These are phyloP conservation scores for Plantago major DNA, from an alignment of 257 asterid genomes.

Conservation along the genomic window DNA sequence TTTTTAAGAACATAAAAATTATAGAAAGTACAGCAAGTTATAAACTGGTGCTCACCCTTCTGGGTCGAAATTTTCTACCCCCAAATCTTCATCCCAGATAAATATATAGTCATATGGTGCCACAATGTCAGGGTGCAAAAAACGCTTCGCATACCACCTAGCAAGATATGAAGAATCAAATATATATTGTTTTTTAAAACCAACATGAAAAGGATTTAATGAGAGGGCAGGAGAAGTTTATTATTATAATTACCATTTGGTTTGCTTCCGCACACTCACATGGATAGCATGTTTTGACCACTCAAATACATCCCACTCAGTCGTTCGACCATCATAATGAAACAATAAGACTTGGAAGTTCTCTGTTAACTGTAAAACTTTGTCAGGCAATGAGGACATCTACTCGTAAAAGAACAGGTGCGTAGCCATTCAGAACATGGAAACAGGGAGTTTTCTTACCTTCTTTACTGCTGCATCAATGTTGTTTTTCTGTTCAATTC, in stretches of 20 bases:
- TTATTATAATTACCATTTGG: conserved; percentile 57
- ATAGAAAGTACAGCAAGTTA: background rate
- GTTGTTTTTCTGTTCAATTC: conserved; percentile 65
- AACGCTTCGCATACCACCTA: conserved; percentile 96
- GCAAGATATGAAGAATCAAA: conserved; percentile 9
- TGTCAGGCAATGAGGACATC: conserved; percentile 20
- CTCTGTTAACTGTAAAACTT: conserved; percentile 67
- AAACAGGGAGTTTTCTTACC: conserved; percentile 29
- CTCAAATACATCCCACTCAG: conserved; percentile 93
- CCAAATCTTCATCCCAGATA: conserved; percentile 95
- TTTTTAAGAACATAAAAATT: no score
- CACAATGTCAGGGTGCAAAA: conserved; percentile 83
- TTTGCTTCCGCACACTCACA: conserved; percentile 69
- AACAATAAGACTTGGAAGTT: conserved; percentile 75
- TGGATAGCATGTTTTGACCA: conserved; percentile 90
- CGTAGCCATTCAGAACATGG: background rate
- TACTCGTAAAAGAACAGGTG: conserved; percentile 1
- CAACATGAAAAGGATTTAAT: background rate
- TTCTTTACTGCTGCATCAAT: conserved; percentile 86
- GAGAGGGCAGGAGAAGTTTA: conserved; percentile 3
- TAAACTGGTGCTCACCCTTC: conserved; percentile 56
- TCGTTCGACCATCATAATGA: conserved; percentile 87
- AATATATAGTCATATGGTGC: conserved; percentile 80
- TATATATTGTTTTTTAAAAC: conserved; percentile 2
- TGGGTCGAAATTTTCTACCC: conserved; percentile 71